These are phyloP conservation scores for Lasiodiplodia gonubiensis DNA, from an alignment of 2,329 filamentous ascomycete genomes.

Conservation along the genomic window DNA sequence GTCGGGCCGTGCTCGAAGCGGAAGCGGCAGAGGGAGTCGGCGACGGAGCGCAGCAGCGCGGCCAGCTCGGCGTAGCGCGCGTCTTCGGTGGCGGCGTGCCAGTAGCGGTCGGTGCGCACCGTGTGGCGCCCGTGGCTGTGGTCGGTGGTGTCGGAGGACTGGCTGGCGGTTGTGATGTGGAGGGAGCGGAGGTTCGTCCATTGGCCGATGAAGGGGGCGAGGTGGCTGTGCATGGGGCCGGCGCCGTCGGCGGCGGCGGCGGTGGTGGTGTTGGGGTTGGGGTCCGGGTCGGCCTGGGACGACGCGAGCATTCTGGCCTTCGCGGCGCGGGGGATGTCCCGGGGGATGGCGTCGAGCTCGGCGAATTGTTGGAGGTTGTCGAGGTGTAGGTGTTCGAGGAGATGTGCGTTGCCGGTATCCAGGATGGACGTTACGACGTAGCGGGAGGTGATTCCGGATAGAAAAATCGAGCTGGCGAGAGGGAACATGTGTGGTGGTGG, in stretches of 20 bases:
- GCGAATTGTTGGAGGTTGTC: neutral
- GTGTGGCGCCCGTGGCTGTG: too few species aligned
- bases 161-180: neutral
- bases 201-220: neutral
- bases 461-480: neutral
- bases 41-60: neutral
- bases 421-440: neutral
- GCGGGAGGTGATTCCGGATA: neutral
- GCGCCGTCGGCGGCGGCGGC: neutral
- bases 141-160: neutral
- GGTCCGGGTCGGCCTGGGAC: too few species aligned
- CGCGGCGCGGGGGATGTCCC: neutral
- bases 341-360: neutral
- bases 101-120: neutral
- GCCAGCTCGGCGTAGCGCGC: neutral
- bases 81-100: neutral
- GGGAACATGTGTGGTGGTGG: neutral
- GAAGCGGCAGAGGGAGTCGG: neutral
- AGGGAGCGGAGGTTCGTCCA: neutral
- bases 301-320: neutral
- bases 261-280: neutral
- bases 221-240: neutral
- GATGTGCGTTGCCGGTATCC: neutral
- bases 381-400: neutral
- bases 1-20: neutral